Conservation (phyloP, 73 alveolate genomes). For the Diophrys sp. region DNA sequence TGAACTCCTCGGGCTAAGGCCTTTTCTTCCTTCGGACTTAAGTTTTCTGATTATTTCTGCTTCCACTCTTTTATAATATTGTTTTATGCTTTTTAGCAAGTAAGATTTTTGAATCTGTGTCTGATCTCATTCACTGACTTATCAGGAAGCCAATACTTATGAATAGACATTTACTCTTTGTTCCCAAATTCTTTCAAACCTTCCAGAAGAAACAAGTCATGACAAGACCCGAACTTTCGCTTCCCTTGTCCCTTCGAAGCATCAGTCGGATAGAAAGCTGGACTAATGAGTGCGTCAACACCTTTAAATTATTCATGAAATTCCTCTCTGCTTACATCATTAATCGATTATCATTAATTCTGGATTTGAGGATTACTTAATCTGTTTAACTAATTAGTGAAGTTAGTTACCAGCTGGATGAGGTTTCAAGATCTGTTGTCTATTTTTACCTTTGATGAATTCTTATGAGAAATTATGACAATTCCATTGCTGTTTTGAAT, state of each 20-base stretch:
- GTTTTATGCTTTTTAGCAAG: conserved; percentile 78
- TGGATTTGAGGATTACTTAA: no score
- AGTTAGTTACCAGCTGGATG: no score
- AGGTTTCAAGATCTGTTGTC: no score
- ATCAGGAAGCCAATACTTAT: conserved; percentile 82
- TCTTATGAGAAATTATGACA: no score
- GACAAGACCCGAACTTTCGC: conserved; percentile 71
- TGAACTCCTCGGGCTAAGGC: conserved; percentile 67
- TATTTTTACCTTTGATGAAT: no score
- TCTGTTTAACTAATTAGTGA: no score
- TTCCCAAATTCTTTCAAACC: conserved; percentile 83
- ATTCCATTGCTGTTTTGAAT: no score
- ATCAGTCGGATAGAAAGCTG: no score
- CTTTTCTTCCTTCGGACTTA: conserved; percentile 59
- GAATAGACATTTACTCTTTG: conserved; percentile 46
- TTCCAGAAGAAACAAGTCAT: conserved; percentile 74
- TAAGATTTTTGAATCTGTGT: conserved; percentile 81
- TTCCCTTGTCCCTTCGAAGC: conserved; percentile 21
- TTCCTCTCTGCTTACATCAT: no score
- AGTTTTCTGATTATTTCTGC: conserved; percentile 57
- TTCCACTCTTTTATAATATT: conserved; percentile 79
- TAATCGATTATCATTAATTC: no score
- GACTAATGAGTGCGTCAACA: no score
- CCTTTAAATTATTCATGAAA: no score
- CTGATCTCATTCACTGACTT: conserved; percentile 75